A percentile compares a stretch with the other conserved stretches of the same genome.
Evolutionary conservation across 2,329 filamentous ascomycete genomes (phyloP).

Genomic region (Phialocephala subalpina): DNA sequence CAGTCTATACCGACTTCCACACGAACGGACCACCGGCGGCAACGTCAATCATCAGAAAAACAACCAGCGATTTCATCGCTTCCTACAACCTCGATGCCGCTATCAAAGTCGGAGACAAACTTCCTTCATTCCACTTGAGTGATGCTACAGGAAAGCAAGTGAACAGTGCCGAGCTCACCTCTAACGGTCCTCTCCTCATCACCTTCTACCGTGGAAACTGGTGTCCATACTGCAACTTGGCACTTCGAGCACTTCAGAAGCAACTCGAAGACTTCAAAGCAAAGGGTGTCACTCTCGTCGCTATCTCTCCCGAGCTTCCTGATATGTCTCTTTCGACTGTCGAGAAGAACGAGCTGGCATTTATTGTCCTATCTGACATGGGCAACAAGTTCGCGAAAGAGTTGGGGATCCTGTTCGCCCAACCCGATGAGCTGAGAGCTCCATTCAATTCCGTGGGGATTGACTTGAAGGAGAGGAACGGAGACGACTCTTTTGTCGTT

Average conservation of each 20-base stretch:
- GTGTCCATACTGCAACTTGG: conserved; percentile 56
- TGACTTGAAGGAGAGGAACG: conserved; percentile 46
- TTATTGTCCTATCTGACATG: conserved; percentile 51
- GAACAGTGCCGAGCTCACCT: conserved; percentile 43
- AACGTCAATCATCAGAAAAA: conserved; percentile 25
- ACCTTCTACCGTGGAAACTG: conserved; percentile 57
- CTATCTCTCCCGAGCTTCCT: conserved; percentile 52
- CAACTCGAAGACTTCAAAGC: conserved; percentile 47
- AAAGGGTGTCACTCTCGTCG: conserved; percentile 50
- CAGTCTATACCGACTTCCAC: conserved; percentile 25
- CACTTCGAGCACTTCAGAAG: conserved; percentile 47
- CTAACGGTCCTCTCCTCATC: conserved; percentile 47
- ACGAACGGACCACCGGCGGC: conserved; percentile 23
- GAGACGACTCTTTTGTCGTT: conserved; percentile 48
- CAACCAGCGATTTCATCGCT: conserved; percentile 22
- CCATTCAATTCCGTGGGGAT: conserved; percentile 43
- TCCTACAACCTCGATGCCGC: conserved; percentile 33
- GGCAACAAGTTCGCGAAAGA: conserved; percentile 47
- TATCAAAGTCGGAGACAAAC: conserved; percentile 45
- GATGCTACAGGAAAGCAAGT: conserved; percentile 47
- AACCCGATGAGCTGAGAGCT: conserved; percentile 41
- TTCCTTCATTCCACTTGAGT: conserved; percentile 47
- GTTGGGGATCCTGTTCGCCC: conserved; percentile 48
- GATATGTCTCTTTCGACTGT: conserved; percentile 46
- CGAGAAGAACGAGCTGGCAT: conserved; percentile 52